These are phyloP conservation scores for Komagataella pastoris DNA, from an alignment of 805 yeast species.

Conservation along the genomic window DNA sequence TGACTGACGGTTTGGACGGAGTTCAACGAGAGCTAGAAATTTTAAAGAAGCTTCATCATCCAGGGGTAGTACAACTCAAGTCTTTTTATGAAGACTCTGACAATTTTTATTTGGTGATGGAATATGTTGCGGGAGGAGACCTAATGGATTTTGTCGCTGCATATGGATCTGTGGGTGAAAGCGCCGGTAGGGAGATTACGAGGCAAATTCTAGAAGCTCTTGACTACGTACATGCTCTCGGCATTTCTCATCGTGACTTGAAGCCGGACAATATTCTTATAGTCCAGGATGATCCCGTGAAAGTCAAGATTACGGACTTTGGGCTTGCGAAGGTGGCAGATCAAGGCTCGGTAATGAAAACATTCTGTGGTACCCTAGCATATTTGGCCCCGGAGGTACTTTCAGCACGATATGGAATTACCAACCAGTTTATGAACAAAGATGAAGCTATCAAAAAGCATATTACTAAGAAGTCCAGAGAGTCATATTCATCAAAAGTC, in stretches of 20 bases:
- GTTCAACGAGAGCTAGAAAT: constrained; percentile 81
- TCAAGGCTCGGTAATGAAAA: constrained; percentile 76
- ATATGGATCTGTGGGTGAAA: constrained; percentile 85
- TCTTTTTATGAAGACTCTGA: constrained; percentile 79
- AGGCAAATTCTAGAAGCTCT: constrained; percentile 78
- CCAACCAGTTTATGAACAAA: constrained; percentile 9
- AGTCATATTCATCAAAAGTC: constrained; percentile 67
- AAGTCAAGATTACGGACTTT: constrained; percentile 90
- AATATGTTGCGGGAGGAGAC: constrained; percentile 92
- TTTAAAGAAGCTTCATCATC: constrained; percentile 64
- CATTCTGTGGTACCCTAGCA: constrained; percentile 95
- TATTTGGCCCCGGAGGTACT: constrained; percentile 94
- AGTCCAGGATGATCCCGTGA: constrained; percentile 81
- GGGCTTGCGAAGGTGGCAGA: constrained; percentile 90
- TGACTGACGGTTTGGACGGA: constrained; percentile 64
- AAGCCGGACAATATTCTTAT: constrained; percentile 94
- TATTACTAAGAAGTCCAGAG: constrained; percentile 6
- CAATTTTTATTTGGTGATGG: constrained; percentile 85
- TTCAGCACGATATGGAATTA: constrained; percentile 34
- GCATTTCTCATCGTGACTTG: constrained; percentile 91
- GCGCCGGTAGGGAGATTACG: constrained; percentile 76
- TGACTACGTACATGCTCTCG: constrained; percentile 74
- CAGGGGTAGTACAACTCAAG: constrained; percentile 70
- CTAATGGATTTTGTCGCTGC: constrained; percentile 94
- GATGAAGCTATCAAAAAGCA: constrained; percentile 4